Evolutionary conservation across 805 yeast species (phyloP).

Genomic region (Starmerella apicola): DNA sequence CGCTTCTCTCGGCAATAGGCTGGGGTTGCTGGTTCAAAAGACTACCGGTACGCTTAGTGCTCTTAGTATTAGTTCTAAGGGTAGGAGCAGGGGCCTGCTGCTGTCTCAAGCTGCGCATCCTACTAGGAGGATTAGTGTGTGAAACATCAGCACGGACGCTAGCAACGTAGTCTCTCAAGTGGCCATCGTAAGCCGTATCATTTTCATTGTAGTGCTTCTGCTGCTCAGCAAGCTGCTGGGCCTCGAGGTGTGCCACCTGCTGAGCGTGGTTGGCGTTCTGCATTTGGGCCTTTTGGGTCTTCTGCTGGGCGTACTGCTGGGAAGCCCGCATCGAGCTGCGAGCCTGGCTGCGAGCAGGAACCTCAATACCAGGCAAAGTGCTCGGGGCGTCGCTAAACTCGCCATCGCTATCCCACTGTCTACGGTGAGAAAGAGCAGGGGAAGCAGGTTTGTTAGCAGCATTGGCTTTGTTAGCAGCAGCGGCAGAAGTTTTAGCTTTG

Average conservation of each 20-base stretch:
- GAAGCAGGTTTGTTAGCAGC: background rate
- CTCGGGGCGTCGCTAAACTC: slow-evolving; percentile 8
- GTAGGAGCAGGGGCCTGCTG: slow-evolving; percentile 9
- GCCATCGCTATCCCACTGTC: slow-evolving; percentile 10
- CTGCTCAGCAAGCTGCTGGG: background rate
- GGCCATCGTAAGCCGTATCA: background rate
- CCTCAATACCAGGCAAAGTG: background rate
- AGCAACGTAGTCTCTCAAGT: background rate
- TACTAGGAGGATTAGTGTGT: background rate
- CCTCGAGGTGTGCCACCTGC: background rate
- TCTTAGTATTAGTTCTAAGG: slow-evolving; percentile 2
- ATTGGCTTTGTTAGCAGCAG: background rate
- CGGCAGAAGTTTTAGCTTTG: slow-evolving; percentile 1
- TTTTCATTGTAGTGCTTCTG: background rate
- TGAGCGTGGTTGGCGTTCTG: slow-evolving; percentile 3
- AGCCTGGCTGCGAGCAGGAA: slow-evolving; percentile 10
- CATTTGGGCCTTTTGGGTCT: background rate
- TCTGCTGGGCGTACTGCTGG: background rate
- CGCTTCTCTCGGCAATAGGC: background rate
- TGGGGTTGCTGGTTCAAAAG: slow-evolving; percentile 12
- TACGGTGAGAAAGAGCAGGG: slow-evolving; percentile 3
- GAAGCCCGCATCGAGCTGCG: slow-evolving; percentile 1
- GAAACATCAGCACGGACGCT: background rate
- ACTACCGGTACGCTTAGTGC: slow-evolving; percentile 1
- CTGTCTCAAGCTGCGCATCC: slow-evolving; percentile 9